Evolutionary conservation across 805 yeast species (phyloP), one percentile per base, ranked within the genome.

Genomic region (Cyberlindnera meyerae): DNA sequence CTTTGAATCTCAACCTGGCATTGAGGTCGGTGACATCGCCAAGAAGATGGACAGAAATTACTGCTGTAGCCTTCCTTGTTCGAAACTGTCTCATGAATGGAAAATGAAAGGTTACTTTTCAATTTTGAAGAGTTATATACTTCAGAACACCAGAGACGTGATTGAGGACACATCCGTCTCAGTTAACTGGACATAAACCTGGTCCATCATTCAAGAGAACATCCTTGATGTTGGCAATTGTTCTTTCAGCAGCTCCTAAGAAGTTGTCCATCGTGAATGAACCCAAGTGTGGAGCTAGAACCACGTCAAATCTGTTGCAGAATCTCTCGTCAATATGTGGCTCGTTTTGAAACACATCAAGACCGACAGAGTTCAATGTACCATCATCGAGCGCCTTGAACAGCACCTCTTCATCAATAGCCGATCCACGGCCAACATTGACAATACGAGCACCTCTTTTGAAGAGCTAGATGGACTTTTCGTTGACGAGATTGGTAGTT

Each of bases 361-460:
- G 54, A 0, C 89, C 90, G 8, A 79, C 83, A 51, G 78, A 74
- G n/a, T 69, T 58, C 3, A 83, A 65, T 36, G 78, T 71, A 1
- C 85, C 85, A 5, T 67, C 44, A 37, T 76, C 65, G 39, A 83
- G 62, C 0, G 80, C 88, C 6, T 60, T 65, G 8, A 82, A 62
- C 34, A 83, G 55, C 3, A 75, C 87, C 11, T 70, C 64, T 46
- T 79, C 85, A 47, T 82, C 76, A 37, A 83, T 67, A 24, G 82
- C 71, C 7, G 69, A 48, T 2, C 93, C 94, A 40, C 94, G 66
- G 3, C 93, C 93, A 28, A 83, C 77, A 52, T 83, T 83, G 32
- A 83, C 76, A 20, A 83, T 61, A 37, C 83, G 65, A 13, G 79
- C 67, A 2, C 82, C 79, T 32, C 66, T 61, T 29, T 70, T 66